Base-by-base conservation (phyloP, 78 protist species). In the Dictyostelium discoideum region DNA sequence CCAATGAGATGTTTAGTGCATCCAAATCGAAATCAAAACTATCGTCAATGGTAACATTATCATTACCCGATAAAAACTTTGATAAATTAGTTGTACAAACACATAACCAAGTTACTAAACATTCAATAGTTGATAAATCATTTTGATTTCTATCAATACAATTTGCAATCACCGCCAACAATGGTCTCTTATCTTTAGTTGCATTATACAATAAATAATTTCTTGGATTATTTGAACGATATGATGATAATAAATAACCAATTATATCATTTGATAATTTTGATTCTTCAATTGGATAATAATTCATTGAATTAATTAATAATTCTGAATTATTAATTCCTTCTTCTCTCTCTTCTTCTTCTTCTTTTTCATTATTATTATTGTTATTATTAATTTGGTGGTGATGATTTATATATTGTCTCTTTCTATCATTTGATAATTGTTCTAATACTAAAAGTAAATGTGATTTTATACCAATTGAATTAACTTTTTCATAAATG, bases 31-130 rank as follows among this genome's bases (percentile, higher is more conserved):
- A 84, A 82, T 82, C 86, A 82, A 82, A 82, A 84, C 87, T 84
- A 84, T 84, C 87, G 7, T 84, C 87, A 13, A 44, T 18, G 5
- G 26, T 18, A 22, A 29, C n/a, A n/a, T 11, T 50, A 50, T 44
- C 46, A 16, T 32, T 16, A 46, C 39, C 81, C 67, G 67, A 26
- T 9, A 88, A n/a, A 54, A 54, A 84, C 10, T 60, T 48, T 13
- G 79, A 42, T 3, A 88, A 54, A 20, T 82, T 60, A 13, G 79
- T 44, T 8, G 76, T 67, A 5, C 16, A 24, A 10, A 88, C 94
- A 80, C 78, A 65, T 67, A 90, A 72, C 95, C 95, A 90, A 16
- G 88, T 90, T 3, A 90, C 84, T 14, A 90, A 65, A 50, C 95
- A 90, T 46, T 57, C 89, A 50, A 67, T 90, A 5, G 95, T 90